These are phyloP conservation scores for Mucor racemosus DNA, from an alignment of 371 early-diverging fungal species.

Conservation along the genomic window DNA sequence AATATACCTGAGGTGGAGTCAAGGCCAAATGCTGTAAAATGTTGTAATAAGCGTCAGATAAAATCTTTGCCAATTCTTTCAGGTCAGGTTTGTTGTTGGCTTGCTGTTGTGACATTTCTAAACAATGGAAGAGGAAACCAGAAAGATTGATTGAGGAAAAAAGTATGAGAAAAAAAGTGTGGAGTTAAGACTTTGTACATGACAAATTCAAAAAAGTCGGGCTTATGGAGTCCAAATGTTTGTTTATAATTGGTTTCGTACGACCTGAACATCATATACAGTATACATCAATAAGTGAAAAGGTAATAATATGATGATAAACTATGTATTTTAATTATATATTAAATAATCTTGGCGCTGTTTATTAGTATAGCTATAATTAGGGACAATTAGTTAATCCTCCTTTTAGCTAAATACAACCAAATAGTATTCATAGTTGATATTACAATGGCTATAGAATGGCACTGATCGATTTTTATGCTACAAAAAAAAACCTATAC, in stretches of 20 bases:
- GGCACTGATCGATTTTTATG: too few relatives aligned
- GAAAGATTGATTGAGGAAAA: not conserved
- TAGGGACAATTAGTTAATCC: too few relatives aligned
- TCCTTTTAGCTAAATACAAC: too few relatives aligned
- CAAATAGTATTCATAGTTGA: too few relatives aligned
- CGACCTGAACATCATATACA: not conserved
- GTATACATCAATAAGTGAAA: not conserved
- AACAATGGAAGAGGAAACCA: not conserved
- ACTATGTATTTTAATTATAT: too few relatives aligned
- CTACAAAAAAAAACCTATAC: too few relatives aligned
- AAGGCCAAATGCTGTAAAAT: slow-evolving; percentile 34
- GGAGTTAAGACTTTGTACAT: not conserved
- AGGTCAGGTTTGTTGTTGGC: slow-evolving; percentile 26
- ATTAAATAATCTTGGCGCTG: too few relatives aligned
- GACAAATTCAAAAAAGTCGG: not conserved
- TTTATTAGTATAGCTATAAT: too few relatives aligned
- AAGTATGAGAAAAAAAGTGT: not conserved
- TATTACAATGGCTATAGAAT: too few relatives aligned
- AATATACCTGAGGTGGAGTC: slow-evolving; percentile 25
- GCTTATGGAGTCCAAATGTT: not conserved
- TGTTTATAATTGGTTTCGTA: not conserved
- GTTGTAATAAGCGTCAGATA: slow-evolving; percentile 46
- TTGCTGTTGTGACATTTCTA: not conserved
- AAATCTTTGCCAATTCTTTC: slow-evolving; percentile 38
- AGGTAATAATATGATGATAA: too few relatives aligned